phyloP scores from a whole-genome alignment of 345 rosid genomes.

The Corymbia maculata region DNA sequence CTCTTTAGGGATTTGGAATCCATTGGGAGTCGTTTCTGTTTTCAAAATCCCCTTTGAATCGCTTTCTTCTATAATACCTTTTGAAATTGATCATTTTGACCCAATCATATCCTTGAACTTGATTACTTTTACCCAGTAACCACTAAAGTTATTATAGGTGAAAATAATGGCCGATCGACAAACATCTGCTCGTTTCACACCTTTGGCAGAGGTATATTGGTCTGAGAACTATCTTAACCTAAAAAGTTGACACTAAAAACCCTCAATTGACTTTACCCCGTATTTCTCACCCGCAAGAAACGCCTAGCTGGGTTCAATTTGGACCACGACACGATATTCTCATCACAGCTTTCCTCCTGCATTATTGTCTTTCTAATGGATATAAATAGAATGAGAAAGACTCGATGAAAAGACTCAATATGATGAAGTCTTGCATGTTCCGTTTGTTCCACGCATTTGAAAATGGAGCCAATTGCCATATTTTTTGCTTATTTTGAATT shows the following conservation, averaged over 20 bases:
- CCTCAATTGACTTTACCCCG: not conserved
- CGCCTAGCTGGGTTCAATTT: not conserved
- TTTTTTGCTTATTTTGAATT: not conserved
- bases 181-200: not conserved
- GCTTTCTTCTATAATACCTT: not conserved
- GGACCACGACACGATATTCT: not conserved
- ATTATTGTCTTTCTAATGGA: not conserved
- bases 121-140: no score
- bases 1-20: not conserved
- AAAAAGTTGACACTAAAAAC: not conserved
- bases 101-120: not conserved
- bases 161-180: no score
- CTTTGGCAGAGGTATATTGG: not conserved
- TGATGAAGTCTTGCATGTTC: not conserved
- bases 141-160: no score
- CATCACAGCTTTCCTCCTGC: not conserved
- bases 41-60: not conserved
- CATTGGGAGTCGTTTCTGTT: not conserved
- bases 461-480: not conserved
- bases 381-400: not conserved
- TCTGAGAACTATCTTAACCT: accelerated
- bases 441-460: not conserved
- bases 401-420: not conserved
- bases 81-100: not conserved
- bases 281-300: not conserved